Percentiles rank a stretch among this genome's conserved stretches.
phyloP scores from a whole-genome alignment of 2,329 filamentous ascomycete genomes.

The Penicillium concentricum region DNA sequence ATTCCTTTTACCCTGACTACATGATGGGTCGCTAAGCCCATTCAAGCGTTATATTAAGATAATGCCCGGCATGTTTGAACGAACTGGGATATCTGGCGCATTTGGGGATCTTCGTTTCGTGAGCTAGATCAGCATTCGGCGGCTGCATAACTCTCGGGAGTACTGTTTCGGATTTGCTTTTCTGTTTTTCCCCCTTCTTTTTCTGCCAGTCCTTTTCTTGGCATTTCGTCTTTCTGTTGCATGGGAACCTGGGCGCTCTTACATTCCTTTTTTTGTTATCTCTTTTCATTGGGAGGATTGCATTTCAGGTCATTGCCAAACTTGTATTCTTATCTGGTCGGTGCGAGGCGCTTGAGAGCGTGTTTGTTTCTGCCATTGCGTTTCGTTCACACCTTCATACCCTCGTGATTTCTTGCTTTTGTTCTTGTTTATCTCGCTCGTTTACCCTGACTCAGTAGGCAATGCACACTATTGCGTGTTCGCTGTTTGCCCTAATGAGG shows the following conservation, averaged over 20 bases:
- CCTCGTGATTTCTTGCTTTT: constrained; percentile 27
- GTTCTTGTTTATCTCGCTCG: constrained; percentile 13
- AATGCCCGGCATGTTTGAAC: constrained; percentile 46
- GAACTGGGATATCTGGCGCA: constrained; percentile 43
- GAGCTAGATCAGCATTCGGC: constrained; percentile 45
- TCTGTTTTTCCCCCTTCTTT: constrained; percentile 20
- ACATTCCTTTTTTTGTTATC: constrained; percentile 26
- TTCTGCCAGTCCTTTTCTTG: constrained; percentile 21
- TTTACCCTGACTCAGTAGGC: constrained; percentile 8
- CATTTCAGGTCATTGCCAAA: constrained; percentile 31
- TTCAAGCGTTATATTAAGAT: constrained; percentile 29
- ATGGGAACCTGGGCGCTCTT: constrained; percentile 36
- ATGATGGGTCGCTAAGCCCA: constrained; percentile 48
- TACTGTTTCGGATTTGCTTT: constrained; percentile 34
- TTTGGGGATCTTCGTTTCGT: constrained; percentile 38
- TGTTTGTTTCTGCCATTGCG: constrained; percentile 21
- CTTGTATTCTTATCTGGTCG: constrained; percentile 30
- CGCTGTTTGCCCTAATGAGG: constrained; percentile 15
- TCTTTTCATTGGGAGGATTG: constrained; percentile 32
- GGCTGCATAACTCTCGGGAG: constrained; percentile 38
- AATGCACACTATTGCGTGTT: constrained; percentile 8
- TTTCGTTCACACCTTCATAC: constrained; percentile 34
- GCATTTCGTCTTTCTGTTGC: constrained; percentile 25
- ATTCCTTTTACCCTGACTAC: constrained; percentile 47
- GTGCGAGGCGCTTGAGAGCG: constrained; percentile 23